Evolutionary conservation across 202 grass and related monocot species (phyloP).

Genomic region (Hordeum pubiflorum): DNA sequence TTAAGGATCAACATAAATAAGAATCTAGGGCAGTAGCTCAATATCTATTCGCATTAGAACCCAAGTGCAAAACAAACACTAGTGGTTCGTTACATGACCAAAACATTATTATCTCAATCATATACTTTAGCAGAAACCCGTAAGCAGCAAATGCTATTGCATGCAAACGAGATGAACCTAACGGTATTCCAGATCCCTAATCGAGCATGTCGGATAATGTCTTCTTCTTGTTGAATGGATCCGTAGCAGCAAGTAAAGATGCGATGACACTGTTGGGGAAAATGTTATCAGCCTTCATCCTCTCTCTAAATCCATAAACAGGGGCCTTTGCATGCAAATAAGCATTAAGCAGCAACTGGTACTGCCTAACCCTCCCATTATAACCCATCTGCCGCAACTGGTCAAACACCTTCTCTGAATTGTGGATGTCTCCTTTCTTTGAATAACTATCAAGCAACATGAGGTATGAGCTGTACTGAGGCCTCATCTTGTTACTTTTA

Average conservation of each 20-base stretch:
- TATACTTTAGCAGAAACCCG: conserved; percentile 25
- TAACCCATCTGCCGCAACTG: conserved; percentile 42
- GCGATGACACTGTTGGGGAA: conserved; percentile 35
- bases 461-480: conserved; percentile 42
- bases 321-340: conserved; percentile 59
- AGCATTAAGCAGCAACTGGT: conserved; percentile 56
- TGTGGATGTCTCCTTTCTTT: conserved; percentile 70
- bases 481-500: conserved; percentile 28
- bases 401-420: conserved; percentile 61
- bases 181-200: conserved; percentile 26
- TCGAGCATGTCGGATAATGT: conserved; percentile 59
- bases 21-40: not conserved
- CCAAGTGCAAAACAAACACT: conserved; percentile 20
- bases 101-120: conserved; percentile 33
- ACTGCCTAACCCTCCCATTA: conserved; percentile 41
- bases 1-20: not conserved
- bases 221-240: conserved; percentile 53
- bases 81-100: conserved; percentile 27
- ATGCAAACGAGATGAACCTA: not conserved
- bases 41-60: not conserved
- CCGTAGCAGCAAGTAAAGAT: conserved; percentile 29
- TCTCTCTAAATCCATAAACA: conserved; percentile 77
- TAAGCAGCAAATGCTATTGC: conserved; percentile 26
- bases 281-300: conserved; percentile 83
- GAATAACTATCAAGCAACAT: conserved; percentile 55